Conservation (phyloP, 2,329 filamentous ascomycete genomes). For the Lasiodiplodia sp. region DNA sequence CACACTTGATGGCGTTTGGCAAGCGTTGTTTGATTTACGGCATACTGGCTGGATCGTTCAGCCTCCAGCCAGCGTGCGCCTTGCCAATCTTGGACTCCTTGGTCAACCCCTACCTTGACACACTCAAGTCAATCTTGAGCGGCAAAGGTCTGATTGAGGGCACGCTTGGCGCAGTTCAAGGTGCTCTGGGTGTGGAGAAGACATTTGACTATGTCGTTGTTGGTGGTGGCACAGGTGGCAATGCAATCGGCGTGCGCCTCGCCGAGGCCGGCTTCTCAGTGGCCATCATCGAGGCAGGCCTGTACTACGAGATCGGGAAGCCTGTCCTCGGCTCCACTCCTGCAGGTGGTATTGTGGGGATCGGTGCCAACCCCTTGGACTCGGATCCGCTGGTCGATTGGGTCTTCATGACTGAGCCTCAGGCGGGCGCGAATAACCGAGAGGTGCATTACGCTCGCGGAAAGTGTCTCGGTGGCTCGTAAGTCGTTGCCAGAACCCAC, state of each 20-base stretch:
- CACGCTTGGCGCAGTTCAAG: slow-evolving; percentile 7
- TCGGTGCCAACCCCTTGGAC: slow-evolving; percentile 34
- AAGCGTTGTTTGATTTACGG: neutral
- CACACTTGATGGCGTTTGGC: neutral
- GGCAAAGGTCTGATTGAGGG: slow-evolving; percentile 22
- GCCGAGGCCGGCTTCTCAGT: slow-evolving; percentile 34
- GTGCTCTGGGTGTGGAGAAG: neutral
- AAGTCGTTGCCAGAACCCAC: slow-evolving; percentile 14
- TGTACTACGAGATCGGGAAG: slow-evolving; percentile 39
- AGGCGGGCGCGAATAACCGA: slow-evolving; percentile 31
- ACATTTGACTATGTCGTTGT: slow-evolving; percentile 30
- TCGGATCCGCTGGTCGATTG: slow-evolving; percentile 41
- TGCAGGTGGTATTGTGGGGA: slow-evolving; percentile 36
- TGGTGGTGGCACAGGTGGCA: slow-evolving; percentile 35
- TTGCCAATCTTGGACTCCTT: slow-evolving; percentile 1
- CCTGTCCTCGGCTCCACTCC: slow-evolving; percentile 37
- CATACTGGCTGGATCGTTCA: neutral
- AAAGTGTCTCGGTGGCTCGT: slow-evolving; percentile 30
- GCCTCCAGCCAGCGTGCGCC: neutral
- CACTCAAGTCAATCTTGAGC: slow-evolving; percentile 30
- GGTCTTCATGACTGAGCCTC: slow-evolving; percentile 36
- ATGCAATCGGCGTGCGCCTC: slow-evolving; percentile 36
- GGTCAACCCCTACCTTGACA: slow-evolving; percentile 2
- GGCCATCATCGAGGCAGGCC: slow-evolving; percentile 45
- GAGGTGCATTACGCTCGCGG: slow-evolving; percentile 39